Percentiles rank a stretch among this genome's conserved stretches.
Conservation (phyloP, 306 rosid genomes). For the Luffa acutangula region DNA sequence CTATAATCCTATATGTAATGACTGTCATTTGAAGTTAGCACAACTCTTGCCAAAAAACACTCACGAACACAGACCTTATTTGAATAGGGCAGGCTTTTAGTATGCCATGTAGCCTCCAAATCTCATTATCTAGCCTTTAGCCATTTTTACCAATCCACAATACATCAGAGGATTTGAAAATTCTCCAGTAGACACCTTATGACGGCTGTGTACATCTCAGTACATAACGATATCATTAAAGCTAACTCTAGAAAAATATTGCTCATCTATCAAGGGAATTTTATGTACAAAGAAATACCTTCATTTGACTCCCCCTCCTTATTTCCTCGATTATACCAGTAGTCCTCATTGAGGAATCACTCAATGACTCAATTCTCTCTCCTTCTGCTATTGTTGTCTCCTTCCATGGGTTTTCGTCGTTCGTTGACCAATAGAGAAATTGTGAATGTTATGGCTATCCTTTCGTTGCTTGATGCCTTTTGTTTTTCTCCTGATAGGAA, state of each 20-base stretch:
- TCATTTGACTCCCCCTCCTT: slow-evolving; percentile 11
- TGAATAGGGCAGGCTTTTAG: neutral
- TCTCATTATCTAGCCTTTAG: neutral
- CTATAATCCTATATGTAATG: too few relatives aligned
- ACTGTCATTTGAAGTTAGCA: too few relatives aligned
- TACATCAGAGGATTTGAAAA: neutral
- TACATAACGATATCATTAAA: neutral
- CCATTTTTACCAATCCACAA: neutral
- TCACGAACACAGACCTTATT: neutral
- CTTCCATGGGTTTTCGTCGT: too few relatives aligned
- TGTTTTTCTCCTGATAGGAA: too few relatives aligned
- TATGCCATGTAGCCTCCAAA: neutral
- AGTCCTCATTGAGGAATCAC: too few relatives aligned
- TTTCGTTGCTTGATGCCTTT: too few relatives aligned
- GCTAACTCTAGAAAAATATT: neutral
- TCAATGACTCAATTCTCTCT: too few relatives aligned
- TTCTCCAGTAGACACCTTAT: neutral
- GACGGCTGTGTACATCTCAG: neutral
- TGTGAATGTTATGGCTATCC: too few relatives aligned
- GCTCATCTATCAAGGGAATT: neutral
- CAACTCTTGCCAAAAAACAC: too few relatives aligned
- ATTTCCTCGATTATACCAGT: too few relatives aligned
- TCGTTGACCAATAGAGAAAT: too few relatives aligned
- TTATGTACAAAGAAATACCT: slow-evolving; percentile 30
- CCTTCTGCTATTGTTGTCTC: too few relatives aligned